Evolutionary conservation across 2,329 filamentous ascomycete genomes (phyloP), one percentile per base, ranked within the genome.

Genomic region (Monosporascus cannonballus): DNA sequence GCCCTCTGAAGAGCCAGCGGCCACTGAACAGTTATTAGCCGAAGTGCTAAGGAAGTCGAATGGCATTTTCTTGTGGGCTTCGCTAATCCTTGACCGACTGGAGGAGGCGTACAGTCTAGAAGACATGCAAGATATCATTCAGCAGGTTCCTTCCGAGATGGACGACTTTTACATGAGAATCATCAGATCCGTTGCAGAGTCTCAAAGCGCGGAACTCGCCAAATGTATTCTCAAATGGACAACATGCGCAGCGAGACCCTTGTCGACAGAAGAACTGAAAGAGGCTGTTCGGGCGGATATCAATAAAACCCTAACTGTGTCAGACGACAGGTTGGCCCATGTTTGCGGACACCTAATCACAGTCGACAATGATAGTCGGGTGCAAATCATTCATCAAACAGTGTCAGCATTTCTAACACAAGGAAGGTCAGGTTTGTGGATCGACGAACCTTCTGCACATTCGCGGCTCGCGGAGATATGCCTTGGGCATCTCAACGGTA

Each of bases 1-100:
- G 17, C 6, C 42, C 24, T 14, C 20, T 24, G 38, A 52, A 18
- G 56, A 58, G 30, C 7, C 17, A 6, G 38, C 17, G 17, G 11
- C 18, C 8, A 25, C 27, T 24, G 52, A 53, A 8, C 51, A 42
- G 11, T 53, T 64, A 9, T 52, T 63, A 8, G 36, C 57, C 2
- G 54, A 60, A 27, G 58, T 64, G 6, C 51, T 63, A 4, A 39
- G 52, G 11, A 63, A 60, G 38, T 64, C 60, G 1, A 58, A 60
- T 17, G 61, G 60, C 18, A 57, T 61, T 24, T 64, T 64, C 46
- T 55, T 64, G 6, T 64, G 61, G 61, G 61, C 59, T 4, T 59
- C 60, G 2, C 52, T 64, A 3, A 60, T 57, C 30, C 53, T 61
- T 45, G 51, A 51, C 2, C 48, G 54, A 4, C 52, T 64, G 2